Percentiles rank a stretch among this genome's conserved stretches.
phyloP scores from a whole-genome alignment of 352 stramenopile species.

The Pythium vanterpoolii region DNA sequence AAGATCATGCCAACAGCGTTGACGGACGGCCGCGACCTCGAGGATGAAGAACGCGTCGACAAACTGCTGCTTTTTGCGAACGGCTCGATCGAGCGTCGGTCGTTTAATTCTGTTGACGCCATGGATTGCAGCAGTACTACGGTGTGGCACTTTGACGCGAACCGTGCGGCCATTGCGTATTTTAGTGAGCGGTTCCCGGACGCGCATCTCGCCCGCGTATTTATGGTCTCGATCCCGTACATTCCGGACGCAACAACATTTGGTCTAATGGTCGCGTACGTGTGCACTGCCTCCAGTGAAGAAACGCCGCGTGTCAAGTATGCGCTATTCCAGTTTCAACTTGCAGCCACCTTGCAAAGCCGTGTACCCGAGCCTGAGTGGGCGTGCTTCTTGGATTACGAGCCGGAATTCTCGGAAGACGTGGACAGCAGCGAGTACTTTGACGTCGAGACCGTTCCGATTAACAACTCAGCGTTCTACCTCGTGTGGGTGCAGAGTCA shows the following conservation, averaged over 20 bases:
- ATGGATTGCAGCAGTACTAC: constrained; percentile 62
- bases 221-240: constrained; percentile 67
- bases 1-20: constrained; percentile 37
- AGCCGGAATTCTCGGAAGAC: constrained; percentile 49
- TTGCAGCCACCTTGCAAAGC: constrained; percentile 19
- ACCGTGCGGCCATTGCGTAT: constrained; percentile 57
- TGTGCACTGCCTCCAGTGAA: constrained; percentile 48
- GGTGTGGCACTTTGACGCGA: constrained; percentile 56
- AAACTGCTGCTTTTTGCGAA: constrained; percentile 72
- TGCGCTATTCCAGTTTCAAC: constrained; percentile 64
- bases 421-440: constrained; percentile 40
- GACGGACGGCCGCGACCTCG: constrained; percentile 8
- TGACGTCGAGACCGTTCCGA: constrained; percentile 52
- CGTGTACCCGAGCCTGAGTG: constrained; percentile 43
- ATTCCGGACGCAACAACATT: constrained; percentile 47
- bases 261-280: constrained; percentile 58
- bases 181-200: constrained; percentile 70
- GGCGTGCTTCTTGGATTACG: constrained; percentile 65
- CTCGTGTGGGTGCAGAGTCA: constrained; percentile 60
- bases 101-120: constrained; percentile 62
- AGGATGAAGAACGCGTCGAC: constrained; percentile 40
- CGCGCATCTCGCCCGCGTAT: constrained; percentile 53
- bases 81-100: constrained; percentile 58
- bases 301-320: constrained; percentile 53
- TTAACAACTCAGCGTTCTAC: constrained; percentile 63